Evolutionary conservation across 2,329 filamentous ascomycete genomes (phyloP), one percentile per base, ranked within the genome.

Genomic region (Fusarium sororula): DNA sequence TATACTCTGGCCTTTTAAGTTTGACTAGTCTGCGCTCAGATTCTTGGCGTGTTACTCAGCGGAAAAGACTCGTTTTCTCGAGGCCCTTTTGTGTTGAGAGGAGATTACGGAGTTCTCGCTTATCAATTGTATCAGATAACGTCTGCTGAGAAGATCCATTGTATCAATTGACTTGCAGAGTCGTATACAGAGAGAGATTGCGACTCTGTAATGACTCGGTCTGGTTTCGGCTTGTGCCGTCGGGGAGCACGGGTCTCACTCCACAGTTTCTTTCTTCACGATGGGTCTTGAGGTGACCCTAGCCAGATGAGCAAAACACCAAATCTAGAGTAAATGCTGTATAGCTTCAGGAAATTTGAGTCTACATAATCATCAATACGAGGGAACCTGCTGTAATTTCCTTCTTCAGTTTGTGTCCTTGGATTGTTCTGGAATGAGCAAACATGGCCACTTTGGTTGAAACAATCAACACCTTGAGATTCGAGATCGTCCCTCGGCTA

Each of bases 401-500:
- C 14, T 17, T 24, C 0, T n/a, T 22, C 4, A 13, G 18, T 22
- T 26, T 24, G 20, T 35, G 6, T n/a, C 20, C 12, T 22, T 14
- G 15, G 5, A 35, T 18, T 12, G 11, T 38, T 7, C 9, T 32
- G 7, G 4, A 6, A 13, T 7, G 10, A 15, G 17, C 41, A 38
- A 26, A 37, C 17, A 28, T 45, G 22, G 20, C 37, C n/a, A 26
- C 6, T 35, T 30, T 37, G 45, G 44, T 59, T 35, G 63, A 66
- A 66, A 66, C 60, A 58, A 66, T 57, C 54, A 42, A 32, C 63
- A 66, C 48, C 44, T 24, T 39, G 35, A 26, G 41, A 45, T 66
- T 66, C n/a, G 26, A 41, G 61, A 66, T 66, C 48, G 47, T 66
- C 35, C 28, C 39, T 66, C 60, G 48, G 63, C 7, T 66, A 66